Percentiles rank a stretch among this genome's conserved stretches.
These are phyloP conservation scores for Gossypium aridum DNA, from an alignment of 441 rosid species.

Conservation along the genomic window DNA sequence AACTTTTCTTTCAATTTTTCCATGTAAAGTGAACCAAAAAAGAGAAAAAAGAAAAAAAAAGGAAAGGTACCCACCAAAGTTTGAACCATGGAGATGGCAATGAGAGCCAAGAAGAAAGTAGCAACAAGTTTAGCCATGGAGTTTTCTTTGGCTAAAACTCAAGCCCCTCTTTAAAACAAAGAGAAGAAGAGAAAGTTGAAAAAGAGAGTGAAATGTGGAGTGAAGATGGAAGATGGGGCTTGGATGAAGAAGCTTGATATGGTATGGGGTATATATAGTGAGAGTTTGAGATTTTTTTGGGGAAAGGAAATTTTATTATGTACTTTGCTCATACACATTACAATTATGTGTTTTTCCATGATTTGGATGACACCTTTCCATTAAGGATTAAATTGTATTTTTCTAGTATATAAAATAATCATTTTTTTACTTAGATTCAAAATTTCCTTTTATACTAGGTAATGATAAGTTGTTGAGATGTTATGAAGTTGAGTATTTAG, in stretches of 20 bases:
- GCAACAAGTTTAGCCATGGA: slow-evolving; percentile 37
- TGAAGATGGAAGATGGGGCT: slow-evolving; percentile 4
- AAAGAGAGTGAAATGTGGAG: neutral
- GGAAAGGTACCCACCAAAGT: slow-evolving; percentile 28
- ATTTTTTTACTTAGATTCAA: too few relatives aligned
- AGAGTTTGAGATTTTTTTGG: neutral
- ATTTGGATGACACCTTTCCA: neutral
- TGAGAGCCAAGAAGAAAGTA: slow-evolving; percentile 36
- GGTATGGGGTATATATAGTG: slow-evolving; percentile 25
- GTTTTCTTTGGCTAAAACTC: neutral
- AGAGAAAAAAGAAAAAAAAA: neutral
- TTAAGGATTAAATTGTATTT: neutral
- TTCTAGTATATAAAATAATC: too few relatives aligned
- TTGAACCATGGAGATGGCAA: slow-evolving; percentile 56
- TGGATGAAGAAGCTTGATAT: neutral
- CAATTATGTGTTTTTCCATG: neutral
- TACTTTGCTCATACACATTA: neutral
- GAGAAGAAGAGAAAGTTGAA: too few relatives aligned
- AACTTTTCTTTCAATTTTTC: neutral
- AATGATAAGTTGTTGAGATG: too few relatives aligned
- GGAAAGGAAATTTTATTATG: neutral
- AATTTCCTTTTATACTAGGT: too few relatives aligned
- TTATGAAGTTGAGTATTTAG: too few relatives aligned
- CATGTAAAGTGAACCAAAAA: neutral
- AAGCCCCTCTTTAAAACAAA: slow-evolving; percentile 8